Evolutionary conservation across 2,329 filamentous ascomycete genomes (phyloP), one percentile per base, ranked within the genome.

Genomic region (Stylonectria norvegica): DNA sequence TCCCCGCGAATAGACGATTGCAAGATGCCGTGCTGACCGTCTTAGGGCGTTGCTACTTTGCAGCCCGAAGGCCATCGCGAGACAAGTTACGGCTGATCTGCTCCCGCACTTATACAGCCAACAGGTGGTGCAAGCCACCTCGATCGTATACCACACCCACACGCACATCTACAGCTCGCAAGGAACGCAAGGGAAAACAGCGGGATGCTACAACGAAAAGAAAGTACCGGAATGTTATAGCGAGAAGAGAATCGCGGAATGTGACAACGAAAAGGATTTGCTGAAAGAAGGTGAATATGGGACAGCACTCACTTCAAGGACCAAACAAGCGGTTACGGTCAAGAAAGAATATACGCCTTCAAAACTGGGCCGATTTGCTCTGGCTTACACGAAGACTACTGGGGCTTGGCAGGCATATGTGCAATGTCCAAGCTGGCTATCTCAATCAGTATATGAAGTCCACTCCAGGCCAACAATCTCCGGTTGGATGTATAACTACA

Each of bases 361-460:
- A 1, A 43, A 36, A n/a, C 8, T 40, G 0, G 48, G 52, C 0
- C 43, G 48, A 1, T 53, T 55, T 2, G 44, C 14, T 0, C 20
- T 52, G 9, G 14, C 39, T 5, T 47, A 45, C 1, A 27, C 40
- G 0, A 44, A 38, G 2, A 9, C 12, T 0, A 49, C 43, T 1
- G 49, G 50, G 1, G 53, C 42, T 0, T 59, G 56, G 56, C 42
- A 53, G 4, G 55, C 45, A 1, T 45, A 47, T 12, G 7, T 60
- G 0, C 52, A 58, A 36, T 23, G 42, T 6, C 57, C 57, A 1
- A 49, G 25, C n/a, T 59, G 57, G 57, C 7, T 56, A 4, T 57
- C 57, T 1, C 23, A 40, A 0, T 45, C 42, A 0, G 43, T 53
- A 0, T 43, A 36, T 15, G 52, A 57, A 10, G 1, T 59, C 1